phyloP scores from a whole-genome alignment of 176 grass and related monocot species.

The Juncus effusus region DNA sequence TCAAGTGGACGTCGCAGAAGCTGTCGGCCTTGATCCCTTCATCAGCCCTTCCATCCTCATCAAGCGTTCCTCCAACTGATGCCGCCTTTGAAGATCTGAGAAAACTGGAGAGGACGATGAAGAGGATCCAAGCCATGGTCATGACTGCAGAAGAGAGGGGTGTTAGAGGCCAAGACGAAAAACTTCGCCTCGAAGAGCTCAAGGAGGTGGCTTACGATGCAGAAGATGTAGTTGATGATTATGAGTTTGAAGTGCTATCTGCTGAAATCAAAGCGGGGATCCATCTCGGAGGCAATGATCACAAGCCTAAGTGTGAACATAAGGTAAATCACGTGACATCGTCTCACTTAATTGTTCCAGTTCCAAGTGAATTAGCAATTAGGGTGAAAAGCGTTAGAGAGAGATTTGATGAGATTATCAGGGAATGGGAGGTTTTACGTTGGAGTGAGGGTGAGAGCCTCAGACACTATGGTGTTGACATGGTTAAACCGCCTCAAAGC shows the following conservation, averaged over 20 bases:
- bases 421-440: conserved; percentile 2
- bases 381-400: conserved; percentile 17
- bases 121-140: conserved; percentile 14
- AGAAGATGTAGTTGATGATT: conserved; percentile 15
- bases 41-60: background rate
- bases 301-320: conserved; percentile 11
- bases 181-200: conserved; percentile 12
- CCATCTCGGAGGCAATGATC: background rate
- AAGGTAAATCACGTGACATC: background rate
- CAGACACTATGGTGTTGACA: background rate
- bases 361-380: conserved; percentile 12
- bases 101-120: conserved; percentile 28
- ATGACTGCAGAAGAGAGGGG: background rate
- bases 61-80: background rate
- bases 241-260: conserved; percentile 16
- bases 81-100: conserved; percentile 1
- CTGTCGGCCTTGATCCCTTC: conserved; percentile 13
- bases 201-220: conserved; percentile 30
- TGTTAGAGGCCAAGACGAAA: background rate
- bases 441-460: background rate
- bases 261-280: background rate
- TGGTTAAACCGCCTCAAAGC: background rate
- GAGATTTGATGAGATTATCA: conserved; percentile 15
- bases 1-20: conserved; percentile 17
- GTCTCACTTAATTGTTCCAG: conserved; percentile 4